These are phyloP conservation scores for Dendrostoma leiphaemia DNA, from an alignment of 2,329 filamentous ascomycete species.

Conservation along the genomic window DNA sequence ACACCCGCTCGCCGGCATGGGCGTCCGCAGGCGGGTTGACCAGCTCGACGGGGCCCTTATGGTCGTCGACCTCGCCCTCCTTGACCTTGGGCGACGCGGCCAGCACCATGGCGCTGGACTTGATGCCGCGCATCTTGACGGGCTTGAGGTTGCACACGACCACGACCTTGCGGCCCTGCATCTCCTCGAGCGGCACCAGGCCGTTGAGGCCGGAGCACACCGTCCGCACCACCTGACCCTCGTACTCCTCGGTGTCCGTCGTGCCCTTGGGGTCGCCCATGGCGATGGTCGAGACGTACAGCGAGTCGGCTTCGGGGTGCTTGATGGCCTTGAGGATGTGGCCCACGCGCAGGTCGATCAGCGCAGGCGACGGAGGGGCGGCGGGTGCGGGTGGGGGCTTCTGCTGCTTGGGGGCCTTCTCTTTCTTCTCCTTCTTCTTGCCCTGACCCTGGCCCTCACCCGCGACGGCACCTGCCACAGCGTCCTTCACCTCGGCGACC, in stretches of 20 bases:
- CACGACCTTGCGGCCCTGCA: slow-evolving; percentile 94
- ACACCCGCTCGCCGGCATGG: slow-evolving; percentile 82
- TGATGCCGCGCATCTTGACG: slow-evolving; percentile 93
- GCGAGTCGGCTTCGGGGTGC: slow-evolving; percentile 94
- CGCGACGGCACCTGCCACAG: slow-evolving; percentile 41
- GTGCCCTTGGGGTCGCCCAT: slow-evolving; percentile 84
- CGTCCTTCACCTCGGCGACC: slow-evolving; percentile 48
- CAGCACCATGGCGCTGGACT: slow-evolving; percentile 83
- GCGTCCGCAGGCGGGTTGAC: slow-evolving; percentile 78
- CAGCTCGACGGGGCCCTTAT: slow-evolving; percentile 89
- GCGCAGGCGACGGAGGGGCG: slow-evolving; percentile 74
- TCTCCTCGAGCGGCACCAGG: slow-evolving; percentile 86
- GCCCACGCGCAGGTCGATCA: slow-evolving; percentile 94
- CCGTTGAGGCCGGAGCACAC: slow-evolving; percentile 97
- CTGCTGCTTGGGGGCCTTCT: slow-evolving; percentile 76
- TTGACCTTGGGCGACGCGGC: slow-evolving; percentile 83
- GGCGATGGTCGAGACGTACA: slow-evolving; percentile 93
- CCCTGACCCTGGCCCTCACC: slow-evolving; percentile 47
- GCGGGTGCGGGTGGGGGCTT: slow-evolving; percentile 65
- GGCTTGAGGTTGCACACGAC: slow-evolving; percentile 98
- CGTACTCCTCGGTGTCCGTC: slow-evolving; percentile 87
- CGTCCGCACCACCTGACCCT: slow-evolving; percentile 87
- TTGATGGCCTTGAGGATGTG: slow-evolving; percentile 95
- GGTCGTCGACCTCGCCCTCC: slow-evolving; percentile 80
- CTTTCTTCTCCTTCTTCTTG: slow-evolving; percentile 94